Percentiles rank a stretch among this genome's conserved stretches.
These are phyloP conservation scores for Euphorbia neoarborescens DNA, from an alignment of 441 rosid species.

Conservation along the genomic window DNA sequence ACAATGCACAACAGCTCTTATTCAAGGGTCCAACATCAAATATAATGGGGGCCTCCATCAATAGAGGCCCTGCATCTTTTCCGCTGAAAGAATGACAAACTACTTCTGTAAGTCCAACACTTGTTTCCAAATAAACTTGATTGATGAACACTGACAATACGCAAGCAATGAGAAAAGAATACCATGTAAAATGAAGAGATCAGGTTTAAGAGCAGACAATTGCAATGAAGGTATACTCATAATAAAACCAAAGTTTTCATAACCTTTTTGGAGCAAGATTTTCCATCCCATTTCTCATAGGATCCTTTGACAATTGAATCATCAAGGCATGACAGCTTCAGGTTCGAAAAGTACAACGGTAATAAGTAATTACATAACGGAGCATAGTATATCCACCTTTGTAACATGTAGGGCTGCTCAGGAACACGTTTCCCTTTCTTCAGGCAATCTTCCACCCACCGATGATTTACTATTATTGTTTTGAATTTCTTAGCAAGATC, in stretches of 20 bases:
- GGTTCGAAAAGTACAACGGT: not conserved
- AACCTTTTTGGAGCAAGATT: not conserved
- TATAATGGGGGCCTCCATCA: conserved; percentile 33
- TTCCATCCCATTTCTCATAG: not conserved
- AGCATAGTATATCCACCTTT: conserved; percentile 37
- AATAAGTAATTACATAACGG: not conserved
- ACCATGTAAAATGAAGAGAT: not conserved
- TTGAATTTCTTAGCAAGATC: conserved; percentile 52
- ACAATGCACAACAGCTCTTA: conserved; percentile 25
- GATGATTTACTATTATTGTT: conserved; percentile 57
- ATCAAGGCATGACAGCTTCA: not conserved
- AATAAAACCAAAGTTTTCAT: not conserved
- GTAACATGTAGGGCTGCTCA: conserved; percentile 47
- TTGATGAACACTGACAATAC: not conserved
- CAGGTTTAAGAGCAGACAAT: not conserved
- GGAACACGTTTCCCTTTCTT: conserved; percentile 55
- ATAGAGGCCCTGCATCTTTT: conserved; percentile 52
- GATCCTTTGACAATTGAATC: not conserved
- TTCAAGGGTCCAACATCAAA: conserved; percentile 19
- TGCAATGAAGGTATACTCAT: too few relatives aligned
- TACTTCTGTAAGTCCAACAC: not conserved
- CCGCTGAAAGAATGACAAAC: conserved; percentile 42
- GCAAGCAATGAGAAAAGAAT: not conserved
- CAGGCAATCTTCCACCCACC: conserved; percentile 76
- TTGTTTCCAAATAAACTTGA: not conserved